Conservation (phyloP, 805 yeast species). For the Cyberlindnera misumaiensis region DNA sequence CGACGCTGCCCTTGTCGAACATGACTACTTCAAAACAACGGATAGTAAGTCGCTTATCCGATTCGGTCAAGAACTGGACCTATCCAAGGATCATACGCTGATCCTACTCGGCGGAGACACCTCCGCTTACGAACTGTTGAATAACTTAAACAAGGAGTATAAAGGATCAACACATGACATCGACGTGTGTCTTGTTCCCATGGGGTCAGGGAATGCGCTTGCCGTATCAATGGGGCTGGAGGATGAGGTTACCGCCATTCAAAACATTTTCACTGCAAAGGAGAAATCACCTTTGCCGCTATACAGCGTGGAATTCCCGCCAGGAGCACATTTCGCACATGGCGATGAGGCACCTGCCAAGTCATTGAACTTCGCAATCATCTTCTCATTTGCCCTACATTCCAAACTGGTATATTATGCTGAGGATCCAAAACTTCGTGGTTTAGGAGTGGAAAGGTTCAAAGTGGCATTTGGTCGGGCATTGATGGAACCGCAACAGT, state of each 20-base stretch:
- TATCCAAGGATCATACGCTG: slow-evolving; percentile 31
- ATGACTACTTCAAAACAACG: slow-evolving; percentile 38
- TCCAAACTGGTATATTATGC: slow-evolving; percentile 79
- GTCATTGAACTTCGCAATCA: slow-evolving; percentile 42
- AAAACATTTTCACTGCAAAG: slow-evolving; percentile 25
- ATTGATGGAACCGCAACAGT: slow-evolving; percentile 4
- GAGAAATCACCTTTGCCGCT: slow-evolving; percentile 24
- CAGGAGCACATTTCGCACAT: slow-evolving; percentile 8
- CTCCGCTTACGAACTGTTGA: slow-evolving; percentile 69
- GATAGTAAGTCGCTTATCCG: slow-evolving; percentile 31
- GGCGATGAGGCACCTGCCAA: background rate
- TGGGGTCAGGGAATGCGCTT: slow-evolving; percentile 86
- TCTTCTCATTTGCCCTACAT: slow-evolving; percentile 81
- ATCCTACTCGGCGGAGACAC: slow-evolving; percentile 83
- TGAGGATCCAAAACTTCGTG: slow-evolving; percentile 60
- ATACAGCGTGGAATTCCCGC: slow-evolving; percentile 27
- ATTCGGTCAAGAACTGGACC: slow-evolving; percentile 30
- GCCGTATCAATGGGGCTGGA: slow-evolving; percentile 49
- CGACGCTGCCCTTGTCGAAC: slow-evolving; percentile 27
- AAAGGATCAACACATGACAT: slow-evolving; percentile 9
- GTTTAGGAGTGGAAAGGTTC: slow-evolving; percentile 62
- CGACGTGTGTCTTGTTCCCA: slow-evolving; percentile 42
- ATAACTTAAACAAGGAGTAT: slow-evolving; percentile 29
- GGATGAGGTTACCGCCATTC: slow-evolving; percentile 29
- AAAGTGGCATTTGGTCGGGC: slow-evolving; percentile 57